Evolutionary conservation across 495 filamentous ascomycete genomes (phyloP).

Genomic region (Chlorociboria aeruginascens): DNA sequence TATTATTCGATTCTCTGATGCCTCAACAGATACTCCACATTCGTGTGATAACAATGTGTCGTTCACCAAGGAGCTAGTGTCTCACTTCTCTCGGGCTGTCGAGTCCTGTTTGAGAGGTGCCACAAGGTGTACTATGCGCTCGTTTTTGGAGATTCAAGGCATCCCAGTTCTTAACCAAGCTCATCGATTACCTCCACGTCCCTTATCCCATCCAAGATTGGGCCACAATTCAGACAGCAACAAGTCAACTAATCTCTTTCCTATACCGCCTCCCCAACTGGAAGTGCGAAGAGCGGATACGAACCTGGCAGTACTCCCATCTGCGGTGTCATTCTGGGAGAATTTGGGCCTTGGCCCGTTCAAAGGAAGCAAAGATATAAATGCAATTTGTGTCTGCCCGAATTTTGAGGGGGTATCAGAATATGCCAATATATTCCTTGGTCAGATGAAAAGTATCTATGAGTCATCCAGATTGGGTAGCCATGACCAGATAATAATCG

Average conservation of each 20-base stretch:
- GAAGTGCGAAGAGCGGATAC: conserved; percentile 66
- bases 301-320: conserved; percentile 63
- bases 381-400: conserved; percentile 71
- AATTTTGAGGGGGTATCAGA: conserved; percentile 41
- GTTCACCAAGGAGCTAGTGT: conserved; percentile 8
- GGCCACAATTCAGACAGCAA: conserved; percentile 24
- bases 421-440: conserved; percentile 55
- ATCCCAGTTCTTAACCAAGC: conserved; percentile 32
- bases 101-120: conserved; percentile 22
- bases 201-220: conserved; percentile 16
- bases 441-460: conserved; percentile 60
- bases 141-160: conserved; percentile 40
- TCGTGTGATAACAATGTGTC: background rate
- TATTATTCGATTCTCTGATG: conserved; percentile 18
- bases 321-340: conserved; percentile 83
- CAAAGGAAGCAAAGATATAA: conserved; percentile 67
- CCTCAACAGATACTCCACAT: conserved; percentile 1
- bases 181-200: conserved; percentile 32
- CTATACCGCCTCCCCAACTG: conserved; percentile 47
- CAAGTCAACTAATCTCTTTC: conserved; percentile 27
- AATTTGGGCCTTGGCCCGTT: conserved; percentile 71
- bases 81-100: conserved; percentile 9
- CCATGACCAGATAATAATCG: conserved; percentile 45
- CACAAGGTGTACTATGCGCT: conserved; percentile 28
- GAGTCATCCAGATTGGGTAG: conserved; percentile 67